Evolutionary conservation across 225 moss, liverwort and hornwort genomes (phyloP), one percentile per base, ranked within the genome.

Genomic region (Antitrichia curtipendula): DNA sequence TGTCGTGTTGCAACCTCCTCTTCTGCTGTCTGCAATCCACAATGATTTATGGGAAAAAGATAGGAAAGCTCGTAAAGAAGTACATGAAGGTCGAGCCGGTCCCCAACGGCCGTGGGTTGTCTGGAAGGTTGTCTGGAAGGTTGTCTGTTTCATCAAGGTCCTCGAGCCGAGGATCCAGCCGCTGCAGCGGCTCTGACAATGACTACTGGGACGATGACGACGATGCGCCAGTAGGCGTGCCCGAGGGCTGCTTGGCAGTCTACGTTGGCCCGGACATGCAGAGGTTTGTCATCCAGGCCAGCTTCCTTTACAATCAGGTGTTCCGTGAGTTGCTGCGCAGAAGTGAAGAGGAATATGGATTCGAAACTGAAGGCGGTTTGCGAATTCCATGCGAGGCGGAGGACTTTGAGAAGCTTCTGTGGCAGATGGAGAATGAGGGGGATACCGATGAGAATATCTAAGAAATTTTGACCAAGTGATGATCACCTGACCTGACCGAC

Each of bases 281-380:
- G 53, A 85, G 94, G 63, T 94, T 91, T 34, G 94, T 94, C 62
- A 90, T 94, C 54, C 91, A 87, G 53, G 87, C 94, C 61, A 86
- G 80, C 57, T 91, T 78, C 57, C 83, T 94, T 58, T 68, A 90
- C 83, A 82, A 86, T 60, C 85, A 80, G 19, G 88, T 88, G 88
- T 91, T 92, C 61, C 88, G 91, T 52, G 91, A 84, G 59, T 52
- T 94, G 80, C 87, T 94, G 59, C 82, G 89, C 74, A 28, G 82
- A 43, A 91, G 91, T 83, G 91, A 90, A 69, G 94, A 92, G 92
- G 94, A 94, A 63, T 92, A 92, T 43, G 94, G 94, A 31, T 94
- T 89, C 72, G 92, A 88, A 31, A 75, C 45, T 9, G 89, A 92
- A 78, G 92, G 94, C 12, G 92, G 91, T 9, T 77, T 94, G 60